These are phyloP conservation scores for Penicillium roqueforti DNA, from an alignment of 495 filamentous ascomycete species.

Conservation along the genomic window DNA sequence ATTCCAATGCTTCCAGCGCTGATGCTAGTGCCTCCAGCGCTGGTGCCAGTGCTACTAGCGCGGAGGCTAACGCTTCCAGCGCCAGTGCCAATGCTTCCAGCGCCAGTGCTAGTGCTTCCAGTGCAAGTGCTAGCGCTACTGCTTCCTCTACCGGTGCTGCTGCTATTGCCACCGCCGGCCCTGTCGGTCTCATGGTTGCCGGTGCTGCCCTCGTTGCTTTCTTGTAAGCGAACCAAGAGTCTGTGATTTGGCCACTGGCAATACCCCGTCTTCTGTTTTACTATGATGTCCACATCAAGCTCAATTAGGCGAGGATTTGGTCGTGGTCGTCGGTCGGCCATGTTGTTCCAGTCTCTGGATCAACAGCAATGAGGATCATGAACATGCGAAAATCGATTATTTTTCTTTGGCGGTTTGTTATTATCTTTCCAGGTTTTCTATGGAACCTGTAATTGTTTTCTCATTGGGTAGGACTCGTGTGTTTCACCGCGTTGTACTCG, in stretches of 20 bases:
- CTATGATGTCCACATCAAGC: not conserved
- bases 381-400: slow-evolving; percentile 21
- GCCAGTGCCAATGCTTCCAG: slow-evolving; percentile 22
- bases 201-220: slow-evolving; percentile 46
- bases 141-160: slow-evolving; percentile 32
- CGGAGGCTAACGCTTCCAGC: slow-evolving; percentile 22
- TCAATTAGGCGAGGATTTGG: not conserved
- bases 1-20: slow-evolving; percentile 30
- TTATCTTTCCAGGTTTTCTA: slow-evolving; percentile 11
- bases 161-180: slow-evolving; percentile 35
- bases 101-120: slow-evolving; percentile 23
- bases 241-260: not conserved
- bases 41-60: slow-evolving; percentile 23
- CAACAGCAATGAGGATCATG: slow-evolving; percentile 27
- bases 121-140: too few relatives aligned
- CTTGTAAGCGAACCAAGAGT: slow-evolving; percentile 30
- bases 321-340: not conserved
- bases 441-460: slow-evolving; percentile 17
- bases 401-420: slow-evolving; percentile 10
- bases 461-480: slow-evolving; percentile 2
- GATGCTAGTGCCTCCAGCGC: slow-evolving; percentile 36
- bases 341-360: slow-evolving; percentile 2
- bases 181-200: slow-evolving; percentile 42
- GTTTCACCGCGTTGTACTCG: slow-evolving; percentile 6
- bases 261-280: not conserved